These are phyloP conservation scores for Didymella keratinophila DNA, from an alignment of 2,329 filamentous ascomycete genomes.

Conservation along the genomic window DNA sequence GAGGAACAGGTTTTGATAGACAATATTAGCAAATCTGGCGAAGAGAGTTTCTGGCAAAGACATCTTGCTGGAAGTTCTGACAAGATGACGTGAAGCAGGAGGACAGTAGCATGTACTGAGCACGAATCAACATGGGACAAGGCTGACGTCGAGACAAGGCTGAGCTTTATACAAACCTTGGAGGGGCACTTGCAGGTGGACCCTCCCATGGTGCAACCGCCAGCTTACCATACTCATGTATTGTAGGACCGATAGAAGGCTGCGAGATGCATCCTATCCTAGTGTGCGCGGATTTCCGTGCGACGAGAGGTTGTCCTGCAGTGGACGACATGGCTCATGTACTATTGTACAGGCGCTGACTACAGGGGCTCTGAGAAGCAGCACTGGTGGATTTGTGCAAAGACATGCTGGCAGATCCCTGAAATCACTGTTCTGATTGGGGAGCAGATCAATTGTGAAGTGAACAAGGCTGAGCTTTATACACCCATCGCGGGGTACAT, in stretches of 20 bases:
- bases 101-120: not conserved
- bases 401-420: not conserved
- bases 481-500: not conserved
- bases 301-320: no score
- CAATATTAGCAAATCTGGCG: not conserved
- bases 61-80: not conserved
- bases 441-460: not conserved
- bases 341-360: no score
- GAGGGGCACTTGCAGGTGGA: not conserved
- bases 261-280: no score
- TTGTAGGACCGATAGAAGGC: no score
- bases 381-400: not conserved
- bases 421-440: not conserved
- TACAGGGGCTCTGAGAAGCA: no score
- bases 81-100: not conserved
- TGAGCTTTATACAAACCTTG: not conserved
- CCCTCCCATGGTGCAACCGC: not conserved
- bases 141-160: not conserved
- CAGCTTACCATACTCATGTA: not conserved
- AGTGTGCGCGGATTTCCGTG: no score
- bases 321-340: no score
- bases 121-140: not conserved
- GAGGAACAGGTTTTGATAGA: not conserved
- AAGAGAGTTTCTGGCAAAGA: not conserved
- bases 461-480: not conserved